Evolutionary conservation across 129 eudicot species (phyloP).

Genomic region (Lactuca saligna): DNA sequence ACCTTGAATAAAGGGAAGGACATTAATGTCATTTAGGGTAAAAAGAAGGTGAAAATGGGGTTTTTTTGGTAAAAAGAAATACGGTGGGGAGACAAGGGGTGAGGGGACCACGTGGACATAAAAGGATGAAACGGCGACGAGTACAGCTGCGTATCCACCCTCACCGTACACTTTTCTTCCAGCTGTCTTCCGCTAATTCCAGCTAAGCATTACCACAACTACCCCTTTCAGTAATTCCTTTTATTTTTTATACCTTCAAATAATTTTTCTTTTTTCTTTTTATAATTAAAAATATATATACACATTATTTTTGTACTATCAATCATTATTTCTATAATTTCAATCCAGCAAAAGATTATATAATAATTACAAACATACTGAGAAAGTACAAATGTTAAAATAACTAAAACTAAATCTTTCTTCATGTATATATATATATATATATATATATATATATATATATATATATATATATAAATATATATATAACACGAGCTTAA

Average conservation of each 20-base stretch:
- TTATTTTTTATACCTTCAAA: not conserved
- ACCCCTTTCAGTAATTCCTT: not conserved
- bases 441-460: not conserved
- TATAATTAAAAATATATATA: too few relatives aligned
- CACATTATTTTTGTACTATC: too few relatives aligned
- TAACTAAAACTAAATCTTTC: not conserved
- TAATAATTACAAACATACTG: not conserved
- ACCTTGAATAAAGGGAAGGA: not conserved
- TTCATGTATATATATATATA: not conserved
- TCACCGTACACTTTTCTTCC: conserved; percentile 36
- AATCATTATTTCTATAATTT: too few relatives aligned
- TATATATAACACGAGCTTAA: not conserved
- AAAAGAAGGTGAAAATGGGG: conserved; percentile 5
- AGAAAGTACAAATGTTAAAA: not conserved
- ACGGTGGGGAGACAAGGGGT: not conserved
- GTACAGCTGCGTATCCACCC: conserved; percentile 31
- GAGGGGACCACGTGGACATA: conserved; percentile 36
- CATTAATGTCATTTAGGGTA: conserved; percentile 8
- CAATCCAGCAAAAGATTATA: not conserved
- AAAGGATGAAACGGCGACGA: conserved; percentile 39
- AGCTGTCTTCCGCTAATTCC: conserved; percentile 41
- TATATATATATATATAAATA: not conserved
- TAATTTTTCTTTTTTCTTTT: too few relatives aligned
- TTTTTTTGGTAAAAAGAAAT: conserved; percentile 4
- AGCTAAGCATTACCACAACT: conserved; percentile 30